phyloP scores from a whole-genome alignment of 306 rosid species.

The Quercus wislizeni region DNA sequence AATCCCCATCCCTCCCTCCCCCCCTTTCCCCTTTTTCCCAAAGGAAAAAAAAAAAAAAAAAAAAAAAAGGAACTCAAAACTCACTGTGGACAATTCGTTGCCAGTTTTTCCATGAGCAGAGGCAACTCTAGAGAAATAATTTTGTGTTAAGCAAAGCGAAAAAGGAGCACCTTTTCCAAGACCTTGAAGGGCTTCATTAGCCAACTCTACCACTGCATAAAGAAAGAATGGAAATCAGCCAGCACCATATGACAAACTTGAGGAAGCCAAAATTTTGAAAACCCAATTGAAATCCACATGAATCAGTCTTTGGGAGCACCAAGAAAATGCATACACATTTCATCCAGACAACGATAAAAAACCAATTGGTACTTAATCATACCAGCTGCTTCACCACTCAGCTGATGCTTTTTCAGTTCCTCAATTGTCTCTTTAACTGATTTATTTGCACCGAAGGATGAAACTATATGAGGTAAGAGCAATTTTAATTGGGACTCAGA shows the following conservation, averaged over 20 bases:
- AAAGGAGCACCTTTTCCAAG: constrained; percentile 92
- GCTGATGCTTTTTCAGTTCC: constrained; percentile 65
- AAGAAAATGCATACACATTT: not conserved
- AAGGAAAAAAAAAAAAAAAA: too few relatives aligned
- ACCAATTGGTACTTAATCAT: constrained; percentile 22
- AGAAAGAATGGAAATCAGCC: constrained; percentile 13
- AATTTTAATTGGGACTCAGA: constrained; percentile 61
- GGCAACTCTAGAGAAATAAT: constrained; percentile 73
- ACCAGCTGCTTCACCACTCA: constrained; percentile 69
- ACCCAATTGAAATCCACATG: not conserved
- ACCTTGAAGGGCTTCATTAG: constrained; percentile 91
- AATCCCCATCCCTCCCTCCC: too few relatives aligned
- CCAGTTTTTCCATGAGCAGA: constrained; percentile 55
- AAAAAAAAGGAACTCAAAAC: constrained; percentile 15
- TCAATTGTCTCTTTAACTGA: constrained; percentile 64
- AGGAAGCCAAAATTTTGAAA: not conserved
- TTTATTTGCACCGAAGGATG: constrained; percentile 64
- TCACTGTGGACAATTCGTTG: constrained; percentile 67
- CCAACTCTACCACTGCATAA: constrained; percentile 82
- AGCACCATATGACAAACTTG: not conserved
- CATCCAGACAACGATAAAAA: constrained; percentile 2
- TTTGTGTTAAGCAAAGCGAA: constrained; percentile 80
- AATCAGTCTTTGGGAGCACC: not conserved
- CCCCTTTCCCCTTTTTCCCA: too few relatives aligned
- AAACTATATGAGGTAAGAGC: constrained; percentile 72